Percentiles rank a stretch among this genome's conserved stretches.
Conservation (phyloP, 768 basidiomycete species). For the Leccinum ochraceum region DNA sequence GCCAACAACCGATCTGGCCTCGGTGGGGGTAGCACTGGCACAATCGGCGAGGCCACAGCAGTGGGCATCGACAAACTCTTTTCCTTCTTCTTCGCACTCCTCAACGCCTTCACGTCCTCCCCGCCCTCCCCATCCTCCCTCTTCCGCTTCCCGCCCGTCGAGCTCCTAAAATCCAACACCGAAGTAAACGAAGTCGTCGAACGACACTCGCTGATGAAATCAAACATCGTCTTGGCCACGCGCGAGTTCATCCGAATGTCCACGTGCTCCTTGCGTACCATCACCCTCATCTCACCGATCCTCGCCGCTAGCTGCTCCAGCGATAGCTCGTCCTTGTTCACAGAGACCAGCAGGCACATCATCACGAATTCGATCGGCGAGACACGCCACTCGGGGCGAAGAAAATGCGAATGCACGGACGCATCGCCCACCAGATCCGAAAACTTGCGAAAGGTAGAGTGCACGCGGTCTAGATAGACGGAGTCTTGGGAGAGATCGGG, state of each 20-base stretch:
- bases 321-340: constrained; percentile 43
- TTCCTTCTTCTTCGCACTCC: constrained; percentile 11
- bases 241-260: constrained; percentile 69
- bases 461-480: constrained; percentile 35
- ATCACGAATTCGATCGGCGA: constrained; percentile 71
- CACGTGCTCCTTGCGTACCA: constrained; percentile 53
- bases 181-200: background rate
- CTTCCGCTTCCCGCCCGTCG: constrained; percentile 22
- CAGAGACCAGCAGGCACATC: constrained; percentile 53
- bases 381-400: constrained; percentile 46
- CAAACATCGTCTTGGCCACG: constrained; percentile 55
- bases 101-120: background rate
- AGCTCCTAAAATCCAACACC: background rate
- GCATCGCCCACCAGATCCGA: constrained; percentile 43
- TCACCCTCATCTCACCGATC: constrained; percentile 51
- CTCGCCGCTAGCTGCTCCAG: constrained; percentile 43
- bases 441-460: constrained; percentile 49
- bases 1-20: constrained; percentile 20
- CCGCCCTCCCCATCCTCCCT: constrained; percentile 23
- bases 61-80: constrained; percentile 5
- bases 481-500: constrained; percentile 34
- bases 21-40: constrained; percentile 14
- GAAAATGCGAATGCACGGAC: constrained; percentile 38
- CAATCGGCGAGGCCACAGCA: no score
- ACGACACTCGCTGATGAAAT: constrained; percentile 44